Evolutionary conservation across 345 rosid species (phyloP).

Genomic region (Eutrema yunnanense): DNA sequence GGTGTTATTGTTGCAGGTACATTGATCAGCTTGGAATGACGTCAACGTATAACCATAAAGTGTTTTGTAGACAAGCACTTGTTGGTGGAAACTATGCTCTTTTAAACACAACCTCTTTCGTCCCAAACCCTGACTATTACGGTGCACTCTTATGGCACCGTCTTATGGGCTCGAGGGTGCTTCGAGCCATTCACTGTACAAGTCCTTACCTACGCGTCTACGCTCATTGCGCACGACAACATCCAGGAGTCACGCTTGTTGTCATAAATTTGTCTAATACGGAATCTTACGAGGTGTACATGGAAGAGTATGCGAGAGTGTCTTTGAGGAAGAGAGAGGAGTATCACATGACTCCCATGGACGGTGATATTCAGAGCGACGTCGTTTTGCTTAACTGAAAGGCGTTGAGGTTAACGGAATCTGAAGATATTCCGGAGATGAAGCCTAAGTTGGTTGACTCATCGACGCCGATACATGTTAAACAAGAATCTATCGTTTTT

Average conservation of each 20-base stretch:
- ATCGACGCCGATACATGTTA: slow-evolving; percentile 29
- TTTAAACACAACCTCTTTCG: slow-evolving; percentile 43
- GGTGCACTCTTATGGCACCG: slow-evolving; percentile 61
- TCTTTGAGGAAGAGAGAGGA: slow-evolving; percentile 36
- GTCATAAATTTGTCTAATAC: slow-evolving; percentile 49
- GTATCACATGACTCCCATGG: slow-evolving; percentile 54
- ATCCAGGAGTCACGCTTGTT: slow-evolving; percentile 43
- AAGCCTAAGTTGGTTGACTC: slow-evolving; percentile 38
- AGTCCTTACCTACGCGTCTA: slow-evolving; percentile 44
- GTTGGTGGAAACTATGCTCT: slow-evolving; percentile 67
- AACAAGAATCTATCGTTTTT: slow-evolving; percentile 38
- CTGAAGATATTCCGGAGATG: slow-evolving; percentile 40
- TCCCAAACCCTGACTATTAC: slow-evolving; percentile 70
- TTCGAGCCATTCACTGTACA: slow-evolving; percentile 25
- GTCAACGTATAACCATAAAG: slow-evolving; percentile 50
- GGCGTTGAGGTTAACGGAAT: slow-evolving; percentile 38
- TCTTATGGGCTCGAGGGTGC: slow-evolving; percentile 53
- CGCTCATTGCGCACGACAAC: slow-evolving; percentile 49
- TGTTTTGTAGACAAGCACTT: slow-evolving; percentile 58
- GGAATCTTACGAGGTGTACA: slow-evolving; percentile 31
- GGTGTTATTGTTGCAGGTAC: slow-evolving; percentile 34
- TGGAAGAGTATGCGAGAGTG: not conserved
- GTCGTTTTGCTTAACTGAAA: slow-evolving; percentile 47
- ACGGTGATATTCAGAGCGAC: slow-evolving; percentile 54
- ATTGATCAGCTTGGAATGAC: slow-evolving; percentile 66